Conservation (phyloP, 2,329 filamentous ascomycete genomes). For the Paraphaeosphaeria minitans region DNA sequence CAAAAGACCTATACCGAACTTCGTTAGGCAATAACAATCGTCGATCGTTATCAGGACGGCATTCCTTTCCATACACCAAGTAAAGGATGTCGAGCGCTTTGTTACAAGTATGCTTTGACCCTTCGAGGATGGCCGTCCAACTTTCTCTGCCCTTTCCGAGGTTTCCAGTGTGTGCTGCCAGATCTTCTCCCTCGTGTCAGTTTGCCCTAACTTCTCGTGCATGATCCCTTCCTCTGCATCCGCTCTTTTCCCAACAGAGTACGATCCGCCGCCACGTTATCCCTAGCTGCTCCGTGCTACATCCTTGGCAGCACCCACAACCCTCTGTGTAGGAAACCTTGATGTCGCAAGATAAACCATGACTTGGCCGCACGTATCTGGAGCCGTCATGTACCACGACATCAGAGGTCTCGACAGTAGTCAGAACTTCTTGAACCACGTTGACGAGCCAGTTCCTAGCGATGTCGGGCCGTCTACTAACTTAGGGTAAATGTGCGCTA, state of each 20-base stretch:
- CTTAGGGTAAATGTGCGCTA: slow-evolving; percentile 42
- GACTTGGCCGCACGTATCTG: slow-evolving; percentile 38
- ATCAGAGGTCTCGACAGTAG: slow-evolving; percentile 31
- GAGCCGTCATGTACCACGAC: slow-evolving; percentile 26
- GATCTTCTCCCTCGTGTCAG: neutral
- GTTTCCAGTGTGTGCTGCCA: neutral
- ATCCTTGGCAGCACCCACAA: neutral
- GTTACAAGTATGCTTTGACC: neutral
- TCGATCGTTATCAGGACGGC: too few species aligned
- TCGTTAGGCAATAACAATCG: too few species aligned
- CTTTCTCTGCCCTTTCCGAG: neutral
- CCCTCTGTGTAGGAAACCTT: slow-evolving; percentile 23
- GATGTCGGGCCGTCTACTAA: slow-evolving; percentile 41
- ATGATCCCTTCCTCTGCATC: slow-evolving; percentile 1
- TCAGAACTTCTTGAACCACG: slow-evolving; percentile 39
- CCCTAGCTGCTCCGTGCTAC: neutral
- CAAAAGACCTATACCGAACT: too few species aligned
- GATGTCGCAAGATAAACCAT: slow-evolving; percentile 30
- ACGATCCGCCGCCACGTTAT: neutral
- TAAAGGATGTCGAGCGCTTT: neutral
- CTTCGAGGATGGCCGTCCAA: neutral
- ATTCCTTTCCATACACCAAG: too few species aligned
- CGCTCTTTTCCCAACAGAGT: neutral
- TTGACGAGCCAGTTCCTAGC: slow-evolving; percentile 27
- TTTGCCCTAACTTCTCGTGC: neutral